Evolutionary conservation across 495 filamentous ascomycete species (phyloP).

Genomic region (Xylaria curta): DNA sequence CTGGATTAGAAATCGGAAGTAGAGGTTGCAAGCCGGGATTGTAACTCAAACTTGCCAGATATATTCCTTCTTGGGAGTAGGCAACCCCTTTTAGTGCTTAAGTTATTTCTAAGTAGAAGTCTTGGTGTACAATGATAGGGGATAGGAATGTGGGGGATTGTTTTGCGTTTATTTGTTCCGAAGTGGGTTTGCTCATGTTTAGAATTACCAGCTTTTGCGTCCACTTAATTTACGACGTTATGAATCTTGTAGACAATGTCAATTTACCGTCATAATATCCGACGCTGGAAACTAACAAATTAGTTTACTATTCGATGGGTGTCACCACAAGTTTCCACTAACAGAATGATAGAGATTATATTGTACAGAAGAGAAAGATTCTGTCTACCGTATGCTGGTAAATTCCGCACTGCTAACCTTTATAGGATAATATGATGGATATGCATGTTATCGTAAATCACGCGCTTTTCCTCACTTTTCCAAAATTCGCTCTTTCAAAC

Average conservation of each 20-base stretch:
- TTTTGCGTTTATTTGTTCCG: background rate
- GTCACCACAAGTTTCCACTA: no score
- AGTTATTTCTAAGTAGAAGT: background rate
- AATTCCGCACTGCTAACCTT: no score
- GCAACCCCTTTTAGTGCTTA: no score
- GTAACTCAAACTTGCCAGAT: background rate
- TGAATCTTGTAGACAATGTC: background rate
- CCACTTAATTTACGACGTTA: background rate
- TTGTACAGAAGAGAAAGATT: no score
- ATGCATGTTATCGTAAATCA: no score
- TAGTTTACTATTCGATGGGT: background rate
- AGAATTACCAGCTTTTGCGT: background rate
- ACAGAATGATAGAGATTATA: no score
- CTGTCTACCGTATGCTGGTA: no score
- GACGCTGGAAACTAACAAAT: background rate
- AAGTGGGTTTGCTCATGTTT: background rate
- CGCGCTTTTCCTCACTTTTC: no score
- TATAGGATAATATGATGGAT: no score
- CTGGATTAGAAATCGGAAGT: slow-evolving; percentile 33
- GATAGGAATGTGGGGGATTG: background rate
- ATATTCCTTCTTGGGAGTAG: no score
- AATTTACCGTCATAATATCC: no score
- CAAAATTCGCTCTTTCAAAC: no score
- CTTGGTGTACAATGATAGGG: background rate
- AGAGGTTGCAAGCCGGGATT: background rate